Percentiles rank a stretch among this genome's conserved stretches.
phyloP scores from a whole-genome alignment of 805 yeast genomes.

The Ogataea chonburiensis region DNA sequence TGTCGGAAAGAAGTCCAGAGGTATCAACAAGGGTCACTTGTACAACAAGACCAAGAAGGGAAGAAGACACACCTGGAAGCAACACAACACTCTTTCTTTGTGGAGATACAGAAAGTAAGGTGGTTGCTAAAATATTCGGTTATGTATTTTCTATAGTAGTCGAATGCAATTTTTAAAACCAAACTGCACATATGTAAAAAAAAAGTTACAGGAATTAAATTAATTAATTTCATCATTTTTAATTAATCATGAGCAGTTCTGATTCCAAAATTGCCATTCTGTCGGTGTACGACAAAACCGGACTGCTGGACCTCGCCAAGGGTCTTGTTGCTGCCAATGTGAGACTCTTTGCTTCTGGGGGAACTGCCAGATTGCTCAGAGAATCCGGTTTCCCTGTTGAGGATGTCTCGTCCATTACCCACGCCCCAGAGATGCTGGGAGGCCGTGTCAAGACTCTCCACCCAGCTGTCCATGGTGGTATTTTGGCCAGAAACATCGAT shows the following conservation, averaged over 20 bases:
- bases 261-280: constrained; percentile 85
- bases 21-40: constrained; percentile 99
- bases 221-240: constrained; percentile 5
- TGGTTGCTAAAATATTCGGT: constrained; percentile 9
- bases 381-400: constrained; percentile 99
- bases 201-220: constrained; percentile 8
- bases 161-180: constrained; percentile 3
- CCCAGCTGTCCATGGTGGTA: constrained; percentile 98
- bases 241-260: constrained; percentile 11
- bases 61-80: constrained; percentile 99
- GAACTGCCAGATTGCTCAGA: constrained; percentile 90
- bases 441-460: constrained; percentile 98
- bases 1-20: constrained; percentile 98
- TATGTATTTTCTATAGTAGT: constrained; percentile 3
- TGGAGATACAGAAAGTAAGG: constrained; percentile 97
- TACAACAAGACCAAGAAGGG: constrained; percentile 98
- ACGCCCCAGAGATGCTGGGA: constrained; percentile 98
- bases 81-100: constrained; percentile 95
- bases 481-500: constrained; percentile 89
- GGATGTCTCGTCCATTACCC: constrained; percentile 91
- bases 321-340: constrained; percentile 88
- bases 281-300: constrained; percentile 97
- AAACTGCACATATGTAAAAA: neutral
- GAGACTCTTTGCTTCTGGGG: constrained; percentile 94
- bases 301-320: constrained; percentile 91